Base-by-base conservation (phyloP, 768 basidiomycete genomes). In the Kwoniella sp. region DNA sequence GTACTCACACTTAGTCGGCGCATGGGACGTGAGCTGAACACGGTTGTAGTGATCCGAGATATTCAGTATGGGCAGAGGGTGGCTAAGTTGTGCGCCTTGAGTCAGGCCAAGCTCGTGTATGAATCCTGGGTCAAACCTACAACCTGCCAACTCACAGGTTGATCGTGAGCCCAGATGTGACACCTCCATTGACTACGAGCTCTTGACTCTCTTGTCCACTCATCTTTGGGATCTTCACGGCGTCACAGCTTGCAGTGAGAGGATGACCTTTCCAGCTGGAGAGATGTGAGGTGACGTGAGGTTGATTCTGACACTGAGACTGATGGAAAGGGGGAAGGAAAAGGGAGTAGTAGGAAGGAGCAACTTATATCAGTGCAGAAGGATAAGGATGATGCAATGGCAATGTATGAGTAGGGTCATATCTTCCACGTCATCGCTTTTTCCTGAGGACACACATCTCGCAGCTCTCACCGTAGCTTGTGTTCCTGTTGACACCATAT, bases 1-100 rank as follows among this genome's bases (percentile, higher is more conserved):
- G 21, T 57, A 63, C 70, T 63, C 63, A 69, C 64, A 44, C 47
- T 66, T 67, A 78, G 54, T 80, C 77, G 19, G 83, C 82, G 61
- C 84, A 84, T 46, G 84, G 86, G 79, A 92, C 89, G 73, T 68
- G 13, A 97, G 84, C 71, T 88, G 88, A 52, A 68, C 61, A 49
- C 96, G 86, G 47, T 91, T 95, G 73, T 90, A 84, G 81, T 98
- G 95, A 74, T 98, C 96, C 1, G 94, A 96, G 73, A 98, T 89
- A 80, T 93, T 96, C 67, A 99, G 85, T 76, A 99, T 92, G 10
- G 96, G 92, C 15, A 98, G 85, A 37, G 96, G 95, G 80, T 98
- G 96, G 59, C 94, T 98, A 19, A 44, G 17, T 6, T 3, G 40
- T 4, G 74, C 55, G 15, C 4, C 12, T 17, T 6, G 22, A 21